These are phyloP conservation scores for Schizochytrium sp. DNA, from an alignment of 108 stramenopile species.

Conservation along the genomic window DNA sequence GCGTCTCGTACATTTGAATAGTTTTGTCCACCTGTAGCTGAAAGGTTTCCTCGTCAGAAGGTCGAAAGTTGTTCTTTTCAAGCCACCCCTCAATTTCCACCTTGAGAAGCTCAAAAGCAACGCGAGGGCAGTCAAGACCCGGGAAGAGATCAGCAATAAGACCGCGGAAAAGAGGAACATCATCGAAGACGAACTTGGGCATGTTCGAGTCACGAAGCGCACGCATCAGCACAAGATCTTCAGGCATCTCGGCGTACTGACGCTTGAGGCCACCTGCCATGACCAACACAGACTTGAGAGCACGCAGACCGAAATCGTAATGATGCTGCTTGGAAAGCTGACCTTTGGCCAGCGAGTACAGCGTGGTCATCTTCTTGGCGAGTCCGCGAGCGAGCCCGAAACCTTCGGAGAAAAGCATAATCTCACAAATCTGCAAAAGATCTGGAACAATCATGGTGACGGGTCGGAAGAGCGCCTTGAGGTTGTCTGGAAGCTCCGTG, in stretches of 20 bases:
- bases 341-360: constrained; percentile 60
- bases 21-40: constrained; percentile 57
- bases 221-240: constrained; percentile 63
- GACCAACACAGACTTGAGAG: constrained; percentile 84
- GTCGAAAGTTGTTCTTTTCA: constrained; percentile 40
- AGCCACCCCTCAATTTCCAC: constrained; percentile 32
- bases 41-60: constrained; percentile 47
- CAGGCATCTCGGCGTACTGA: constrained; percentile 58
- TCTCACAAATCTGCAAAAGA: constrained; percentile 61
- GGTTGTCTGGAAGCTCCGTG: constrained; percentile 64
- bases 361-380: constrained; percentile 64
- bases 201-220: constrained; percentile 63
- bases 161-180: constrained; percentile 58
- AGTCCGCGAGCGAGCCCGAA: constrained; percentile 57
- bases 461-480: constrained; percentile 64
- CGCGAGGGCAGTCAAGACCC: constrained; percentile 59
- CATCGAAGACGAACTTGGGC: constrained; percentile 68
- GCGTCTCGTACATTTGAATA: constrained; percentile 64
- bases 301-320: constrained; percentile 66
- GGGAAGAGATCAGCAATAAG: constrained; percentile 64
- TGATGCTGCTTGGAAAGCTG: constrained; percentile 65
- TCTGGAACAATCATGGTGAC: constrained; percentile 70
- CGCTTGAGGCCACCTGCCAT: constrained; percentile 98
- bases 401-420: constrained; percentile 69
- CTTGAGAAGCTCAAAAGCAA: constrained; percentile 58